Conservation (phyloP, 164 flowering plant species). For the Berberis vulgaris region DNA sequence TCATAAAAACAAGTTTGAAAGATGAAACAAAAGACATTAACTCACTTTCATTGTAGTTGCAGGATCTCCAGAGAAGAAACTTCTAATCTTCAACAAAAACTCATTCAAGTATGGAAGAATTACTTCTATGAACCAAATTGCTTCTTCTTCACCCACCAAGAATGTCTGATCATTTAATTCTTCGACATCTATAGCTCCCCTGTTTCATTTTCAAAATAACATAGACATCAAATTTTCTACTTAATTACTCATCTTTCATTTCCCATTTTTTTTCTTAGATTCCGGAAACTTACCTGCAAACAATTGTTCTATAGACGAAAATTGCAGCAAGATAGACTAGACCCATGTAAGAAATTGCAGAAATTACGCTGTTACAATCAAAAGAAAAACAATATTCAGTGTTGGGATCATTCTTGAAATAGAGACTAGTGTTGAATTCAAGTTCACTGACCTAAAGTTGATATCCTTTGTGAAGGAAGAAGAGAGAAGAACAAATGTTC, state of each 20-base stretch:
- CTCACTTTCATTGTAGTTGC: slow-evolving; percentile 79
- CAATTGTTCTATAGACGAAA: slow-evolving; percentile 53
- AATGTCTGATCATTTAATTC: slow-evolving; percentile 17
- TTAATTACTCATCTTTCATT: neutral
- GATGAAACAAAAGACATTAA: neutral
- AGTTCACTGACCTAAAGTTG: slow-evolving; percentile 52
- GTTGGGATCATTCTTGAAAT: too few relatives aligned
- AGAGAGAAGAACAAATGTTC: slow-evolving; percentile 65
- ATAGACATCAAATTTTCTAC: neutral
- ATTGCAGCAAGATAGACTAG: slow-evolving; percentile 69
- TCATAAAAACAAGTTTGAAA: neutral
- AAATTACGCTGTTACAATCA: slow-evolving; percentile 56
- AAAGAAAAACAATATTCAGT: slow-evolving; percentile 3
- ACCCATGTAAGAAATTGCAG: slow-evolving; percentile 70
- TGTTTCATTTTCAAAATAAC: slow-evolving; percentile 10
- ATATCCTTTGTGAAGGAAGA: slow-evolving; percentile 75
- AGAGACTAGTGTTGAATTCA: neutral
- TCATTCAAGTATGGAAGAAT: slow-evolving; percentile 81
- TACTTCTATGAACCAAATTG: slow-evolving; percentile 57
- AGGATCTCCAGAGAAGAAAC: slow-evolving; percentile 86
- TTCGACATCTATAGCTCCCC: slow-evolving; percentile 35
- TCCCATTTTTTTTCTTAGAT: neutral
- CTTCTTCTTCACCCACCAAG: slow-evolving; percentile 77
- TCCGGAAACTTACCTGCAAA: slow-evolving; percentile 41
- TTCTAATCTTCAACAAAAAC: slow-evolving; percentile 50